A percentile compares a stretch with the other conserved stretches of the same genome.
Conservation (phyloP, 2,329 filamentous ascomycete genomes). For the Diaporthe sp. region DNA sequence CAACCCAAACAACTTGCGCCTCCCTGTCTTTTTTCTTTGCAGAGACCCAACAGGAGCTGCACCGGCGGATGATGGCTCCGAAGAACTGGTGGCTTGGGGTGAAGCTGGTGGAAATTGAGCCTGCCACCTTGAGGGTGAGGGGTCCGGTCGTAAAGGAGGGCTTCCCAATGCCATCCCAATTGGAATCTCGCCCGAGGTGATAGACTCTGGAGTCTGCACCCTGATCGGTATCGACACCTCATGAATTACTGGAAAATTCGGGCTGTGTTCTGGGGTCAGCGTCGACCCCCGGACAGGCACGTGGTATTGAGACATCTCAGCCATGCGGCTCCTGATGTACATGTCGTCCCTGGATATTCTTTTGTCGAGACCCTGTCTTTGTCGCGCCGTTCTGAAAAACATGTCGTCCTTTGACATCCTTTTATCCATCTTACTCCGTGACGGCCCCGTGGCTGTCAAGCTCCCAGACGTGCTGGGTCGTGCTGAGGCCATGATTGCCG, state of each 20-base stretch:
- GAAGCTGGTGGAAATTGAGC: constrained; percentile 41
- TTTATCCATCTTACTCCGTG: constrained; percentile 51
- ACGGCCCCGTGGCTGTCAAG: constrained; percentile 15
- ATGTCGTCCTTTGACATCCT: constrained; percentile 61
- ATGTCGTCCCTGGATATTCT: constrained; percentile 60
- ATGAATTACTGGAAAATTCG: constrained; percentile 48
- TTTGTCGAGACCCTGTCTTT: constrained; percentile 48
- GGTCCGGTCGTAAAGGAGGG: constrained; percentile 61
- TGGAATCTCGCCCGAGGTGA: constrained; percentile 58
- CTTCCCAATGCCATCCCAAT: constrained; percentile 84
- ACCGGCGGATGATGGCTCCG: constrained; percentile 31
- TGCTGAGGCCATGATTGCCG: constrained; percentile 48
- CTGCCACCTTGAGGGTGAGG: constrained; percentile 46
- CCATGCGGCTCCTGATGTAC: constrained; percentile 48
- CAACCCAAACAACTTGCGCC: constrained; percentile 70
- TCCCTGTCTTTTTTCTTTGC: constrained; percentile 63
- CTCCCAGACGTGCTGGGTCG: constrained; percentile 55
- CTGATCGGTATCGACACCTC: constrained; percentile 51
- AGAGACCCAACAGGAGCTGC: constrained; percentile 37
- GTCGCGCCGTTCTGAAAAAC: constrained; percentile 47
- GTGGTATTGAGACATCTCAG: constrained; percentile 52
- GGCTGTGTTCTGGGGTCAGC: constrained; percentile 59
- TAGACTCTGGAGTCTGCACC: constrained; percentile 58
- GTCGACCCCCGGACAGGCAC: constrained; percentile 56
- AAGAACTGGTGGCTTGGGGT: constrained; percentile 35